Evolutionary conservation across 257 asterid genomes (phyloP), one percentile per base, ranked within the genome.

Genomic region (Verbascum thapsus): DNA sequence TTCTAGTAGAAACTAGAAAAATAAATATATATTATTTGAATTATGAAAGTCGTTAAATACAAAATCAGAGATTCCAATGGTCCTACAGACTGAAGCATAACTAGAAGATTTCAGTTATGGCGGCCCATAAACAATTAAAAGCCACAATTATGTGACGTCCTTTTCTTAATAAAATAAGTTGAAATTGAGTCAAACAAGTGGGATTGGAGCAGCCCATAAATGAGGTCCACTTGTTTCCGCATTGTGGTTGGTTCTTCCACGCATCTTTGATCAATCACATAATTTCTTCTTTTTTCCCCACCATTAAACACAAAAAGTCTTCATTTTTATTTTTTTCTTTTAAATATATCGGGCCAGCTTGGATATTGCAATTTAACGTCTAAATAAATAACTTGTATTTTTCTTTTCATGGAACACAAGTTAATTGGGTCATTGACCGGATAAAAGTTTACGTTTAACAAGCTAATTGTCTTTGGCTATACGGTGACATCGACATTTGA

Each of bases 41-140:
- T 26, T 26, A 26, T 26, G 32, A 26, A 19, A 18, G 32, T 18
- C 4, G 6, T 10, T 48, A 67, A 48, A 48, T 10, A 38, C 53
- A 69, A 51, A 51, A 17, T 6, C 40, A 22, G 1, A 52, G 63
- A 59, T 69, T 53, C 68, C 49, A 26, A 26, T 5, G 32, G 32
- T 5, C 32, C 32, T 26, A 1, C 32, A 5, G 32, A 2, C 2
- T 26, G 32, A n/a, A 26, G 32, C 32, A 26, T 1, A 26, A 26
- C 32, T 26, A 26, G 32, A 26, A 26, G 32, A 26, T 26, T 26
- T 26, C 32, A 5, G 32, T 1, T 26, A 47, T 59, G 72, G 69
- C 68, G 63, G 79, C 69, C 75, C 79, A 74, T 58, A 26, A 69
- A 66, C 58, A 69, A 48, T 59, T 38, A 59, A 23, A n/a, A 59